Evolutionary conservation across 2,329 filamentous ascomycete genomes (phyloP).

Genomic region (Trichoderma aggressivum): DNA sequence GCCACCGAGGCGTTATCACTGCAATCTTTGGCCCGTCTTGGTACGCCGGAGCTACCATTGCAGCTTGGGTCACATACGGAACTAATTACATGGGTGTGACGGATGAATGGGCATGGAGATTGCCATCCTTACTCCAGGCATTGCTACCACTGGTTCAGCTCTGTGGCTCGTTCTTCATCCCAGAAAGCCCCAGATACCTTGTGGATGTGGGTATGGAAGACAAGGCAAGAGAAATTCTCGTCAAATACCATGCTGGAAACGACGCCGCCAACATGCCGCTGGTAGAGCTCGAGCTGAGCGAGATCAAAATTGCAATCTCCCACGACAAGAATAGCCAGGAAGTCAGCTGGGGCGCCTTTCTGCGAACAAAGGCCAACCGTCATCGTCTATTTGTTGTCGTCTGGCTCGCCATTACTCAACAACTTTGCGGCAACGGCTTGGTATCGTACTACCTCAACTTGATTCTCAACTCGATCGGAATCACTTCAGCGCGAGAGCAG

Average conservation of each 20-base stretch:
- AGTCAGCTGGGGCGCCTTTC: conserved; percentile 31
- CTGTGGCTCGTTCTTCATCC: conserved; percentile 33
- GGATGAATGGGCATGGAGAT: conserved; percentile 23
- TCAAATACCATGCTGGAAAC: conserved; percentile 40
- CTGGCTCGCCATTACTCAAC: conserved; percentile 28
- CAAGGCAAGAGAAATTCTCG: conserved; percentile 35
- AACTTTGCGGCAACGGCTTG: conserved; percentile 32
- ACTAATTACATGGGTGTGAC: conserved; percentile 5
- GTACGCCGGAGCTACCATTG: conserved; percentile 5
- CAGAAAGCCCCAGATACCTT: conserved; percentile 34
- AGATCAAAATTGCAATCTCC: conserved; percentile 37
- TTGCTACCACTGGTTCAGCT: conserved; percentile 20
- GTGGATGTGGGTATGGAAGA: conserved; percentile 31
- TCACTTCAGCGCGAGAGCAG: conserved; percentile 38
- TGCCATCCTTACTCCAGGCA: conserved; percentile 24
- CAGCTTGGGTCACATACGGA: conserved; percentile 15
- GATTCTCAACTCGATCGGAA: conserved; percentile 38
- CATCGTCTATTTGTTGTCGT: conserved; percentile 29
- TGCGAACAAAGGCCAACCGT: conserved; percentile 35
- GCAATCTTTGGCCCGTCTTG: background rate
- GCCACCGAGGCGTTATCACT: background rate
- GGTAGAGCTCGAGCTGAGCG: conserved; percentile 37
- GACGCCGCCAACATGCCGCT: conserved; percentile 35
- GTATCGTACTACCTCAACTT: conserved; percentile 38
- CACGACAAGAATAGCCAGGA: conserved; percentile 26